Evolutionary conservation across 345 rosid genomes (phyloP), one percentile per base, ranked within the genome.

Genomic region (Bruguiera sexangula): DNA sequence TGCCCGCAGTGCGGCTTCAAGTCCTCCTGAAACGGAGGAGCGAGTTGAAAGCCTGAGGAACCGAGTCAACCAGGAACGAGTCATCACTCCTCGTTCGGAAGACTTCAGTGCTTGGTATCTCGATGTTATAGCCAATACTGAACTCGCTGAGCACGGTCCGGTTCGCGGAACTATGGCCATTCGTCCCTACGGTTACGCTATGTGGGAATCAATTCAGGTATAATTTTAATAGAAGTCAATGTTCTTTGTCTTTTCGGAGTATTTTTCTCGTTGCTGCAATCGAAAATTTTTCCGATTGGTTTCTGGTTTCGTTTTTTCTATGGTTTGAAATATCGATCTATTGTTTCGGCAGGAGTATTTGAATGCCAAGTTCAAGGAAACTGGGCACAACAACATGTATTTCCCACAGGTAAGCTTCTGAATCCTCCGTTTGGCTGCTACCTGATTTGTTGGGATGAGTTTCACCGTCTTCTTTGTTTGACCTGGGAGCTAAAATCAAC

Each of bases 141-240:
- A 94, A 72, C 89, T 94, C 51, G 96, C 96, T 5, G 97, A 94
- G 78, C 88, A 89, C 52, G 97, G 98, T 59, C 97, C 92, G 0
- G 97, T 94, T 68, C 91, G 93, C 50, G 99, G 99, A 4, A 91
- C 99, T 8, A 91, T 94, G 97, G 96, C 88, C 32, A 89, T 91
- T 76, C 86, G 96, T 8, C 97, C 99, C 0, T 91, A 94, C 50
- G 97, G 96, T 46, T 91, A 91, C 39, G 95, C 99, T 52, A 91
- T 94, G 37, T 89, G 96, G 97, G 97, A 94, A 84, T 93, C 96
- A 21, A 94, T 94, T 79, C 97, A 94, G 97, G 98, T 94, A 43
- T 11, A 43, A 43, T 2, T 30, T 21, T 37, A 22, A 34, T 1
- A 8, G 50, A 43, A 43, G 50, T 13, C 50, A 43, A 11, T 51